These are phyloP conservation scores for Colletotrichum tanaceti DNA, from an alignment of 2,329 filamentous ascomycete species.

Conservation along the genomic window DNA sequence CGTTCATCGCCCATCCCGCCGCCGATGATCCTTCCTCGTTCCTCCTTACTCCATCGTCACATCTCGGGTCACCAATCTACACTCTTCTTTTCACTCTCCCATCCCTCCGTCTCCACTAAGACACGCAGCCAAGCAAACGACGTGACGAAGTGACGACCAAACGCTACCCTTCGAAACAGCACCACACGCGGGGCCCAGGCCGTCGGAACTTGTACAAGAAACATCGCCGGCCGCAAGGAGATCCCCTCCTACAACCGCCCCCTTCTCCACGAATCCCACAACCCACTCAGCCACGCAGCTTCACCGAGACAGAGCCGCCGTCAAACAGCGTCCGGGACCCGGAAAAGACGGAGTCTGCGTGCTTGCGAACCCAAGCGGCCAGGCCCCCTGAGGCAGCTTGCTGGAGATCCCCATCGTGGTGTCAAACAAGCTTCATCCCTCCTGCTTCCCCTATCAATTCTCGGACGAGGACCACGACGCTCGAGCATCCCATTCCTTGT, in stretches of 20 bases:
- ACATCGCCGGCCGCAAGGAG: constrained; percentile 14
- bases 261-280: constrained; percentile 8
- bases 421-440: constrained; percentile 15
- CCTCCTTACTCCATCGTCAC: constrained; percentile 3
- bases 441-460: background rate
- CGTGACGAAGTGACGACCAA: background rate
- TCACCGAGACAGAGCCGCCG: constrained; percentile 33
- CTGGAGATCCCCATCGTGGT: constrained; percentile 1
- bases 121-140: too few relatives aligned
- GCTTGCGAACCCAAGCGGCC: background rate
- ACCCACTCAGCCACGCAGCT: too few relatives aligned
- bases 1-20: too few relatives aligned
- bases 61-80: background rate
- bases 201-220: constrained; percentile 26
- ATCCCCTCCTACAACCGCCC: too few relatives aligned
- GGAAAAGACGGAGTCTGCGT: background rate
- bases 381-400: too few relatives aligned
- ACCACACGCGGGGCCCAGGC: constrained; percentile 4
- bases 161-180: background rate
- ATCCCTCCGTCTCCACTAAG: background rate
- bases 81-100: background rate
- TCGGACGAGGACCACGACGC: constrained; percentile 5
- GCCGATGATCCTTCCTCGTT: too few relatives aligned
- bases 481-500: constrained; percentile 10
- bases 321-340: constrained; percentile 3